Evolutionary conservation across 108 stramenopile genomes (phyloP).

Genomic region (Pseudonitzschia delicatissima): DNA sequence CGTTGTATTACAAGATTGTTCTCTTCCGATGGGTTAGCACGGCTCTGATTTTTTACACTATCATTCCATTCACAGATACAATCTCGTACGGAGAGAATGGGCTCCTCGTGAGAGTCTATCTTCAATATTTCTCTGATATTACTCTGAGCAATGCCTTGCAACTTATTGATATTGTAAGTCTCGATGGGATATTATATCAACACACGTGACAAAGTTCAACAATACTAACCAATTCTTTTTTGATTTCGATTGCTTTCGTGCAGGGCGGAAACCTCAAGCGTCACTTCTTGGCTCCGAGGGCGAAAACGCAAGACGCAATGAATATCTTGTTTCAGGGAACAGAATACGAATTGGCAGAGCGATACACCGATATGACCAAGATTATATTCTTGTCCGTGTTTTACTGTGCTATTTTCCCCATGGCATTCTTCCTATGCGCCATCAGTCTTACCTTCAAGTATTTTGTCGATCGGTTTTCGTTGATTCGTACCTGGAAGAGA

Average conservation of each 20-base stretch:
- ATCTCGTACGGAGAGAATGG: constrained; percentile 17
- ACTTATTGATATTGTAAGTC: constrained; percentile 40
- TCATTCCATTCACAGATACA: constrained; percentile 74
- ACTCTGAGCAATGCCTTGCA: constrained; percentile 57
- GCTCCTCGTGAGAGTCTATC: constrained; percentile 31
- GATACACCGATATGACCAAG: constrained; percentile 65
- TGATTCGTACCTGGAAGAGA: constrained; percentile 78
- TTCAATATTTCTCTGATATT: constrained; percentile 75
- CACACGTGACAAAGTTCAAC: background rate
- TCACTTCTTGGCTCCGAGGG: constrained; percentile 75
- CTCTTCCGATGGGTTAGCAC: constrained; percentile 78
- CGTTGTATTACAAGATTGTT: constrained; percentile 76
- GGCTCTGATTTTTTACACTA: constrained; percentile 76
- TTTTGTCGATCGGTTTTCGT: constrained; percentile 64
- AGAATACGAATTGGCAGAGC: constrained; percentile 72
- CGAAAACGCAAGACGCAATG: constrained; percentile 77
- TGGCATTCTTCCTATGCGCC: constrained; percentile 69
- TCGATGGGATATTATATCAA: background rate
- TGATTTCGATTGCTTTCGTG: background rate
- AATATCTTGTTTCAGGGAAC: constrained; percentile 73
- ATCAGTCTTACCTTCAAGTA: constrained; percentile 68
- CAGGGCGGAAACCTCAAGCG: constrained; percentile 58
- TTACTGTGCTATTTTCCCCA: constrained; percentile 80
- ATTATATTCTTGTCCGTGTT: constrained; percentile 72
- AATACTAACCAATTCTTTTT: background rate